Conservation (phyloP, 306 rosid genomes). For the Cucurbita moschata region DNA sequence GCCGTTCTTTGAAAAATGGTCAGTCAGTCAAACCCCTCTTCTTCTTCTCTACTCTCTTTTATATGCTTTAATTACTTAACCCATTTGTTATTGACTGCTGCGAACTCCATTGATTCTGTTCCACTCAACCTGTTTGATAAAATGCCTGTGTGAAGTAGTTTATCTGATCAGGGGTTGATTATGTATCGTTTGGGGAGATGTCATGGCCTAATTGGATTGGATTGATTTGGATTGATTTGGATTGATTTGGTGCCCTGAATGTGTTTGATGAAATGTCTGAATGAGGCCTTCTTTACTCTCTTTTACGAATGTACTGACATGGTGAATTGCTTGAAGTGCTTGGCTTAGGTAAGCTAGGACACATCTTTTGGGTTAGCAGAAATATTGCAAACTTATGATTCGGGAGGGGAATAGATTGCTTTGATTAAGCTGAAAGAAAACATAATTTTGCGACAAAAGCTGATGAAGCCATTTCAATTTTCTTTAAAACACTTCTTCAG, state of each 20-base stretch:
- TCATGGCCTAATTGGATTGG: not conserved
- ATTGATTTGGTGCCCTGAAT: not conserved
- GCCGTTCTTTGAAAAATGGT: not conserved
- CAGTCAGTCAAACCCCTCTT: not conserved
- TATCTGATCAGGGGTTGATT: not conserved
- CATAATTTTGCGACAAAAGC: slow-evolving; percentile 14
- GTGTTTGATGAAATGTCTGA: slow-evolving; percentile 3
- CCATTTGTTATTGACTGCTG: not conserved
- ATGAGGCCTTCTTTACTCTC: not conserved
- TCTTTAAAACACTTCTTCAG: slow-evolving; percentile 8
- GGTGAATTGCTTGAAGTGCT: not conserved
- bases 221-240: not conserved
- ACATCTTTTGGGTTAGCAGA: not conserved
- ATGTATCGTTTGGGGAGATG: not conserved
- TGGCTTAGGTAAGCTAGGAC: not conserved
- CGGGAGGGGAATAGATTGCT: slow-evolving; percentile 10
- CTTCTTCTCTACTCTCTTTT: not conserved
- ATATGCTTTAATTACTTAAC: not conserved
- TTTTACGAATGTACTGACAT: slow-evolving; percentile 5
- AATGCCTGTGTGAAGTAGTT: not conserved
- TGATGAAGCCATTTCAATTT: slow-evolving; percentile 12
- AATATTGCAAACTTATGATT: slow-evolving; percentile 10
- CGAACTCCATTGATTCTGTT: not conserved
- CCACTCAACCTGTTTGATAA: not conserved
- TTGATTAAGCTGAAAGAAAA: slow-evolving; percentile 25